phyloP scores from a whole-genome alignment of 352 stramenopile genomes.

The Phytophthora boehmeriae region DNA sequence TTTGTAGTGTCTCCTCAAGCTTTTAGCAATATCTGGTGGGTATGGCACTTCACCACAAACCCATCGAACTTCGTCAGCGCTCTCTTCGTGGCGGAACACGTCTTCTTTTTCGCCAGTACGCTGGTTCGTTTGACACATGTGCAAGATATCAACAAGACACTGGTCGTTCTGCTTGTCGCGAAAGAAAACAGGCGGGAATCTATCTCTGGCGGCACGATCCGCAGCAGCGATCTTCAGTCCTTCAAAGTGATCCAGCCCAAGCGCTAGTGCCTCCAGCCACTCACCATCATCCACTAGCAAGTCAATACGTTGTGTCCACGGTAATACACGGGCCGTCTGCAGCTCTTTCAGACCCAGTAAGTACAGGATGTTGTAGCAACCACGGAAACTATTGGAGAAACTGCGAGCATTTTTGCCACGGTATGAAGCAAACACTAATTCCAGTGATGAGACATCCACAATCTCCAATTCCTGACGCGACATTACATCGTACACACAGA shows the following conservation, averaged over 20 bases:
- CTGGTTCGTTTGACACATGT: slow-evolving; percentile 92
- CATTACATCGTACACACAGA: slow-evolving; percentile 96
- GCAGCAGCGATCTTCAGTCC: slow-evolving; percentile 83
- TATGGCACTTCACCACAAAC: slow-evolving; percentile 83
- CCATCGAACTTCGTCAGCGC: slow-evolving; percentile 85
- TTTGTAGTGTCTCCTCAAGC: slow-evolving; percentile 87
- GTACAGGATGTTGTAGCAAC: slow-evolving; percentile 93
- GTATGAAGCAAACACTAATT: slow-evolving; percentile 94
- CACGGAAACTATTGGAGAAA: slow-evolving; percentile 91
- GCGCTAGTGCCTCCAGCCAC: slow-evolving; percentile 96
- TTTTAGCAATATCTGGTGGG: slow-evolving; percentile 80
- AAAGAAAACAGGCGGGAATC: slow-evolving; percentile 90
- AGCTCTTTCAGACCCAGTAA: slow-evolving; percentile 94
- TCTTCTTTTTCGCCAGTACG: slow-evolving; percentile 88
- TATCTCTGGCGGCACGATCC: slow-evolving; percentile 81
- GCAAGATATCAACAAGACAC: slow-evolving; percentile 88
- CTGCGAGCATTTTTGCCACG: slow-evolving; percentile 83
- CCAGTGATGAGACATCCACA: slow-evolving; percentile 93
- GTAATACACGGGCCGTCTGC: slow-evolving; percentile 90
- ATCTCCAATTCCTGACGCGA: slow-evolving; percentile 95
- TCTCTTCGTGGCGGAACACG: slow-evolving; percentile 85
- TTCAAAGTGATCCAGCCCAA: slow-evolving; percentile 97
- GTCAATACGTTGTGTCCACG: slow-evolving; percentile 93
- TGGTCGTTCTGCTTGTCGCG: slow-evolving; percentile 89
- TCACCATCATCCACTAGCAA: slow-evolving; percentile 95